Percentiles rank a stretch among this genome's conserved stretches.
These are phyloP conservation scores for Goffeauzyma gilvescens DNA, from an alignment of 768 basidiomycete species.

Conservation along the genomic window DNA sequence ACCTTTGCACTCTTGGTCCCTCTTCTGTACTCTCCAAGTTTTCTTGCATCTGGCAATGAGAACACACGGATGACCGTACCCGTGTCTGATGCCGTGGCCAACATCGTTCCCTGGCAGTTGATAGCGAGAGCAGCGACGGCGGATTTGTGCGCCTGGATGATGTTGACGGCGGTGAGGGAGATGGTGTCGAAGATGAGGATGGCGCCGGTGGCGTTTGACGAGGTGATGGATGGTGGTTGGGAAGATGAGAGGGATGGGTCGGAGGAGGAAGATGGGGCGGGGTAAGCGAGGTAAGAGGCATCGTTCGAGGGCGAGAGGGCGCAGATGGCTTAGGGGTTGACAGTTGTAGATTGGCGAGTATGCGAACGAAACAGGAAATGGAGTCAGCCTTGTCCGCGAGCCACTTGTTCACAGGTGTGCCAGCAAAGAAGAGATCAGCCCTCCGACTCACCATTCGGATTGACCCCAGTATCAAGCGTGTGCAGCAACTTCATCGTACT, in stretches of 20 bases:
- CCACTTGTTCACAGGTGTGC: background rate
- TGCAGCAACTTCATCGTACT: conserved; percentile 94
- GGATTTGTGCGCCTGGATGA: conserved; percentile 89
- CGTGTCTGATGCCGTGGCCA: conserved; percentile 84
- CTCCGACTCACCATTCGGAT: conserved; percentile 54
- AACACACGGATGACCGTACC: conserved; percentile 96
- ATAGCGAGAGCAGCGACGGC: conserved; percentile 73
- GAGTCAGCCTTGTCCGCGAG: background rate
- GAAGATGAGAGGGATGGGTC: conserved; percentile 57
- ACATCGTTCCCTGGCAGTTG: conserved; percentile 66
- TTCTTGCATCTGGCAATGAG: conserved; percentile 73
- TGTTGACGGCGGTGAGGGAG: conserved; percentile 75
- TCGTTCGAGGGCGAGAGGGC: conserved; percentile 86
- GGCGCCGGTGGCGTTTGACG: conserved; percentile 39
- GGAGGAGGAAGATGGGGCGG: too few species aligned
- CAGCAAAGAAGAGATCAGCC: background rate
- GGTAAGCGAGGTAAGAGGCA: conserved; percentile 85
- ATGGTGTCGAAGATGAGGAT: conserved; percentile 89
- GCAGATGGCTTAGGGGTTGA: too few species aligned
- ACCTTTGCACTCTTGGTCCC: conserved; percentile 75
- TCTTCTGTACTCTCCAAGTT: conserved; percentile 81
- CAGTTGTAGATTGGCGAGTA: conserved; percentile 27
- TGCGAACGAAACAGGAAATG: background rate
- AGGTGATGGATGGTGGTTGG: conserved; percentile 31
- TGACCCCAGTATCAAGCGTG: conserved; percentile 89